phyloP scores from a whole-genome alignment of 495 filamentous ascomycete species.

The Podospora conica region DNA sequence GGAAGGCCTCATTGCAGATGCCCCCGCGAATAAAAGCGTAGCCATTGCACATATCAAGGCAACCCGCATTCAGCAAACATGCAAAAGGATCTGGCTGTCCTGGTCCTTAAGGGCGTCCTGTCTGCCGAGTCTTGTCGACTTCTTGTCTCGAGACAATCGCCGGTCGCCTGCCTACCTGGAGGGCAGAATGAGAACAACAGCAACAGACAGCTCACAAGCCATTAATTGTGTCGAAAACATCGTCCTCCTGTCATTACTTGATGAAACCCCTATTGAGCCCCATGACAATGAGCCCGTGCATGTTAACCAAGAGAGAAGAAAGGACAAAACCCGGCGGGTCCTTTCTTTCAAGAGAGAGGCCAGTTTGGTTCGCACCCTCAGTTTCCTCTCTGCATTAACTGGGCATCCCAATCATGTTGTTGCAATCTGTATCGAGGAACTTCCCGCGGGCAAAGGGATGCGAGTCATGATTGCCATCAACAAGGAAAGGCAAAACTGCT shows the following conservation, averaged over 20 bases:
- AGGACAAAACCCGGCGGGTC: not conserved
- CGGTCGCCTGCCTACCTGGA: no score
- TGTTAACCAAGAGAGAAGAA: no score
- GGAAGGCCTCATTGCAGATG: conserved; percentile 16
- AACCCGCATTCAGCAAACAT: conserved; percentile 4
- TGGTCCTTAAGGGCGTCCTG: not conserved
- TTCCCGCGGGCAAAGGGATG: conserved; percentile 8
- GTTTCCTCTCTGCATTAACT: conserved; percentile 33
- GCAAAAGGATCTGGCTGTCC: not conserved
- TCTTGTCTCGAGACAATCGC: no score
- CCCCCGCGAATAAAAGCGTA: conserved; percentile 11
- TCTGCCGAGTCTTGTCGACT: no score
- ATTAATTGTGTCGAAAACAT: conserved; percentile 19
- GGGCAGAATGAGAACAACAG: no score
- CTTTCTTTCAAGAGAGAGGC: conserved; percentile 32
- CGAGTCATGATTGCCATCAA: conserved; percentile 38
- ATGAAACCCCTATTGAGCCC: conserved; percentile 4
- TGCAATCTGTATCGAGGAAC: conserved; percentile 36
- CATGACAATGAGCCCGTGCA: not conserved
- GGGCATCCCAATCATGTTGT: conserved; percentile 31
- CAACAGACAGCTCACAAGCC: no score
- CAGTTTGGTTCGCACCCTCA: conserved; percentile 27
- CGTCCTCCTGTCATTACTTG: conserved; percentile 24
- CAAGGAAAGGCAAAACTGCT: conserved; percentile 6
- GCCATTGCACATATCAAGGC: not conserved